These are phyloP conservation scores for Raphidocelis subcapitata DNA, from an alignment of 139 green algal species.

Conservation along the genomic window DNA sequence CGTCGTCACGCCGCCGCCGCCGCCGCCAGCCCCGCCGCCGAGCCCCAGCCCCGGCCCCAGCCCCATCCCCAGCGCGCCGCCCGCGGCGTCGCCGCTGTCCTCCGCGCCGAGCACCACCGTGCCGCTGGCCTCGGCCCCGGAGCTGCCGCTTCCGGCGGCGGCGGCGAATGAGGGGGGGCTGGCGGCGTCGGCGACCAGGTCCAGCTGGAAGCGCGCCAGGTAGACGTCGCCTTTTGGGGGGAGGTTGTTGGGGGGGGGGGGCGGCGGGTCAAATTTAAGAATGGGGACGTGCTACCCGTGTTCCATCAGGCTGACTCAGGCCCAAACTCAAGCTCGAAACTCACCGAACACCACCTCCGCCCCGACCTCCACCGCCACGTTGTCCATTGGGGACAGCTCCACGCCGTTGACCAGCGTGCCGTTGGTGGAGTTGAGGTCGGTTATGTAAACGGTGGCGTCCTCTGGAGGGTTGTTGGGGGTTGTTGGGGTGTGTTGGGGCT, in stretches of 20 bases:
- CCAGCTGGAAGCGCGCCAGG: slow-evolving; percentile 35
- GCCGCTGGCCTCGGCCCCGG: too few species aligned
- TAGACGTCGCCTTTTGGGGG: slow-evolving; percentile 30
- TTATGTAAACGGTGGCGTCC: slow-evolving; percentile 38
- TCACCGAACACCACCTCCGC: slow-evolving; percentile 41
- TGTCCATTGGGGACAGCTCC: slow-evolving; percentile 38
- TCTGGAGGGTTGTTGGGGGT: slow-evolving; percentile 11
- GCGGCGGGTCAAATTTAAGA: background rate
- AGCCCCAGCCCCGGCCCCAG: too few species aligned
- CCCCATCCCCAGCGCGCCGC: too few species aligned
- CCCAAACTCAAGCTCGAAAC: background rate
- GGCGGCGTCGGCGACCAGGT: slow-evolving; percentile 14
- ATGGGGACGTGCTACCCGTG: background rate
- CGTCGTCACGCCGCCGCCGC: too few species aligned
- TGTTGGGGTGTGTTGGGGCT: too few species aligned
- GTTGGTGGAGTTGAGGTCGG: slow-evolving; percentile 46
- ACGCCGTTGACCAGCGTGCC: slow-evolving; percentile 38
- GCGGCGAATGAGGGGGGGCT: too few species aligned
- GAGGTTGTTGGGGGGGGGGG: background rate
- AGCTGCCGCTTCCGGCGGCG: too few species aligned
- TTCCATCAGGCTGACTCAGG: background rate
- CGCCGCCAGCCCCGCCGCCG: too few species aligned
- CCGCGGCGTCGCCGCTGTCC: too few species aligned
- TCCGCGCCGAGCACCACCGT: too few species aligned
- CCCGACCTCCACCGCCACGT: slow-evolving; percentile 35